Percentiles rank a stretch among this genome's conserved stretches.
These are phyloP conservation scores for Candida caryicola DNA, from an alignment of 805 yeast genomes.

Conservation along the genomic window DNA sequence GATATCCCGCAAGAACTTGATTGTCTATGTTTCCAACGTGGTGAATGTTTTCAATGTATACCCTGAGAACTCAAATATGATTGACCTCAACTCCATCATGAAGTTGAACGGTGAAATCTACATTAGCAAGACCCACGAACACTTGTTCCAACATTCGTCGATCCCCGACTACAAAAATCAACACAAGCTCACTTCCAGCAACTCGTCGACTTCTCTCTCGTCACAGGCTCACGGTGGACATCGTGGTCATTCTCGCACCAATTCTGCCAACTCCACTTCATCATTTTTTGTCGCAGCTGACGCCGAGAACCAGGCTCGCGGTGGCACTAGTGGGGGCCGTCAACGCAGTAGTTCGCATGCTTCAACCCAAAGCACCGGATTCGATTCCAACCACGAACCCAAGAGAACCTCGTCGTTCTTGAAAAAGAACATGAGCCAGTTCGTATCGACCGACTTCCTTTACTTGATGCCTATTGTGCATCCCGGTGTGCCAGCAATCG, in stretches of 20 bases:
- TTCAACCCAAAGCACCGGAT: conserved; percentile 1
- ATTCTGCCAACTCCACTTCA: conserved; percentile 23
- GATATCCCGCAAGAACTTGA: conserved; percentile 47
- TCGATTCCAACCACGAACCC: conserved; percentile 3
- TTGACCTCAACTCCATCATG: conserved; percentile 55
- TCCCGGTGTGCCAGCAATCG: conserved; percentile 68
- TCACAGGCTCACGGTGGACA: conserved; percentile 10
- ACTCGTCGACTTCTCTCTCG: conserved; percentile 18
- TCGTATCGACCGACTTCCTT: conserved; percentile 38
- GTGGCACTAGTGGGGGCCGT: conserved; percentile 2
- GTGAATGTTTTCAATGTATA: conserved; percentile 52
- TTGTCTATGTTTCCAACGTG: conserved; percentile 47
- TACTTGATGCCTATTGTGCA: conserved; percentile 74
- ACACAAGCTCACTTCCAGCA: conserved; percentile 10
- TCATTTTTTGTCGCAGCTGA: conserved; percentile 27
- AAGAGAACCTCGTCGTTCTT: conserved; percentile 20
- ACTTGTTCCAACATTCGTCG: conserved; percentile 20
- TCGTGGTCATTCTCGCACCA: conserved; percentile 17
- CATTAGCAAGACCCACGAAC: conserved; percentile 41
- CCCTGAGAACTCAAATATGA: conserved; percentile 55
- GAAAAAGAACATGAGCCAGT: conserved; percentile 27
- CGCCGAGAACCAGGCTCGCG: conserved; percentile 13
- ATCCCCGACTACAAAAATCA: conserved; percentile 1
- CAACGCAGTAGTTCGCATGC: conserved; percentile 7
- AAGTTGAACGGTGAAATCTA: conserved; percentile 54